Percentiles rank a stretch among this genome's conserved stretches.
Conservation (phyloP, 345 rosid genomes). For the Abelmoschus esculentus region DNA sequence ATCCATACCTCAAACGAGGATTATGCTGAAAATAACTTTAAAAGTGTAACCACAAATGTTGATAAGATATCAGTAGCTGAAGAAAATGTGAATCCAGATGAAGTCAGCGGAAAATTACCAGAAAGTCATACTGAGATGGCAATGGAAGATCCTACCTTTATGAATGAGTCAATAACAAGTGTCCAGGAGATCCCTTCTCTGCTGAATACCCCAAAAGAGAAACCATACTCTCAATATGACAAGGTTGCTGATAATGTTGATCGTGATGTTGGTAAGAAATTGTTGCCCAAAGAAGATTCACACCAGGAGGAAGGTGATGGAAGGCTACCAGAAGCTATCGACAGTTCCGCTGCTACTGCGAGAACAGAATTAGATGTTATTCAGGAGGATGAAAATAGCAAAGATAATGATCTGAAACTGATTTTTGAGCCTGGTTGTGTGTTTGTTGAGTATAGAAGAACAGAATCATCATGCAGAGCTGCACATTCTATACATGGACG, state of each 20-base stretch:
- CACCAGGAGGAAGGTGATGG: constrained; percentile 17
- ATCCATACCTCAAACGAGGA: constrained; percentile 21
- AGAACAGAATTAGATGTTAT: constrained; percentile 19
- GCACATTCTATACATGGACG: constrained; percentile 75
- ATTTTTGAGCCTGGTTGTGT: constrained; percentile 58
- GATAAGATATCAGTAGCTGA: constrained; percentile 18
- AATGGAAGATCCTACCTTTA: constrained; percentile 7
- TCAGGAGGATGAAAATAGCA: constrained; percentile 23
- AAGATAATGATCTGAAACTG: constrained; percentile 16
- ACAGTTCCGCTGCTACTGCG: neutral
- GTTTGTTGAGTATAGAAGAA: constrained; percentile 69
- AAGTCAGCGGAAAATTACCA: constrained; percentile 14
- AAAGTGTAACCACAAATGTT: neutral
- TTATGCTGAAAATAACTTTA: neutral
- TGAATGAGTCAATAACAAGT: constrained; percentile 2
- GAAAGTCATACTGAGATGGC: constrained; percentile 10
- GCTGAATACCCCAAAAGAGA: constrained; percentile 18
- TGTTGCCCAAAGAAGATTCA: constrained; percentile 11
- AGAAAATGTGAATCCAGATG: constrained; percentile 17
- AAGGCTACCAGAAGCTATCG: constrained; percentile 13
- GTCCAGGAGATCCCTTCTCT: constrained; percentile 12
- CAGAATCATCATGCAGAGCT: constrained; percentile 57
- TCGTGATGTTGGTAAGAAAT: constrained; percentile 13
- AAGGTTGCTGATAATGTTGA: constrained; percentile 9
- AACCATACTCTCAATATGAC: constrained; percentile 12